phyloP scores from a whole-genome alignment of 192 early-diverging fungal species.

The Gigaspora rosea region DNA sequence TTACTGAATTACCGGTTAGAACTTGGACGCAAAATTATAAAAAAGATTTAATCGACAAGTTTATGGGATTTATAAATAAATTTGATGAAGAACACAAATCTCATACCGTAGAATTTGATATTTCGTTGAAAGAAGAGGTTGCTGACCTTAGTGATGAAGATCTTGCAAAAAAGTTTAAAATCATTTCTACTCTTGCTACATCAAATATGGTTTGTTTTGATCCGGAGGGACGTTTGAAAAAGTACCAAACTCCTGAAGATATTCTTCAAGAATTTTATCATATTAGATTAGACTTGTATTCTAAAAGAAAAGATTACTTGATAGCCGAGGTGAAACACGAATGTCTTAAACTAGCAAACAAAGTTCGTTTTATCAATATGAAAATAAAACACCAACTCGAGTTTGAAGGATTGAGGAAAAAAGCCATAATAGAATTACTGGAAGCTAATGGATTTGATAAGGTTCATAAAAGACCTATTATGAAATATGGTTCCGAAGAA shows the following conservation, averaged over 20 bases:
- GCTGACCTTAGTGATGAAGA: conserved; percentile 73
- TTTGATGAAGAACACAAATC: background rate
- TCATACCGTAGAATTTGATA: conserved; percentile 38
- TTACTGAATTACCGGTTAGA: conserved; percentile 88
- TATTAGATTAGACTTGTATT: conserved; percentile 81
- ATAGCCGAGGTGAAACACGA: conserved; percentile 66
- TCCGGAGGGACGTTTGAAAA: conserved; percentile 77
- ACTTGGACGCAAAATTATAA: conserved; percentile 92
- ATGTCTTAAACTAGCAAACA: conserved; percentile 74
- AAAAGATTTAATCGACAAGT: conserved; percentile 52
- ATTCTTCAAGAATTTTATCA: conserved; percentile 90
- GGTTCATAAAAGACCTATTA: background rate
- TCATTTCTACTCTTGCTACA: conserved; percentile 69
- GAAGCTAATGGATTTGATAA: conserved; percentile 31
- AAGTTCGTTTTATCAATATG: conserved; percentile 85
- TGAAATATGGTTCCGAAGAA: conserved; percentile 34
- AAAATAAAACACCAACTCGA: conserved; percentile 84
- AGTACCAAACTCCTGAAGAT: conserved; percentile 73
- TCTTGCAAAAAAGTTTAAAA: conserved; percentile 81
- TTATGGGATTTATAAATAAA: too few relatives aligned
- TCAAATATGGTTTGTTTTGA: conserved; percentile 97
- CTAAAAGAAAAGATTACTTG: conserved; percentile 83
- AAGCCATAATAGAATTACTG: too few relatives aligned
- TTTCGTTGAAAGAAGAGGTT: conserved; percentile 75
- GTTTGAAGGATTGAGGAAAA: conserved; percentile 54